These are phyloP conservation scores for Tuber melanosporum DNA, from an alignment of 495 filamentous ascomycete species.

Conservation along the genomic window DNA sequence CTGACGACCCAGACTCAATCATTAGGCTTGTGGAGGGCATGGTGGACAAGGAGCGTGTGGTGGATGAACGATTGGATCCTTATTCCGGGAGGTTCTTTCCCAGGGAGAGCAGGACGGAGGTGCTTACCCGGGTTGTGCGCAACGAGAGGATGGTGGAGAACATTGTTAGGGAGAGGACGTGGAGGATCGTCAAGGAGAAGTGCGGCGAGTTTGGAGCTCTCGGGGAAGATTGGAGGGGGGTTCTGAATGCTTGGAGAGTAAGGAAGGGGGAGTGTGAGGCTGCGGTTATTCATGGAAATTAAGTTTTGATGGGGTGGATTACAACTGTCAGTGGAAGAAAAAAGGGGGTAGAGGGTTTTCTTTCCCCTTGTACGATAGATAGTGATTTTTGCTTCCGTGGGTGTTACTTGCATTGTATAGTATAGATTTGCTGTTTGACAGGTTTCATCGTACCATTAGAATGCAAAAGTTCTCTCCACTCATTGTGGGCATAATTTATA, in stretches of 20 bases:
- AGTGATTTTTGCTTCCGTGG: background rate
- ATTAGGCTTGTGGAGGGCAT: conserved; percentile 64
- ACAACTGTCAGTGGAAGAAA: background rate
- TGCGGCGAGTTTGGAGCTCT: conserved; percentile 56
- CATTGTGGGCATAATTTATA: background rate
- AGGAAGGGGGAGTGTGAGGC: conserved; percentile 41
- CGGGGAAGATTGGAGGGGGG: conserved; percentile 52
- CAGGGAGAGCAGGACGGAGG: conserved; percentile 74
- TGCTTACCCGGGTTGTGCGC: conserved; percentile 66
- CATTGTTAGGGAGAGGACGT: conserved; percentile 76
- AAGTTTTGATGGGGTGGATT: background rate
- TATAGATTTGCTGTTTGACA: background rate
- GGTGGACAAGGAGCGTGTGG: conserved; percentile 63
- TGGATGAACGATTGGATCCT: conserved; percentile 87
- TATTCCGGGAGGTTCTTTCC: conserved; percentile 84
- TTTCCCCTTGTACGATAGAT: background rate
- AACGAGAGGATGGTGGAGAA: conserved; percentile 81
- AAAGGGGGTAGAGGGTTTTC: background rate
- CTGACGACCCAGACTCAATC: conserved; percentile 74
- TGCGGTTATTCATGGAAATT: background rate
- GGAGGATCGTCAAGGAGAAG: conserved; percentile 71
- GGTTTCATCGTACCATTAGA: background rate
- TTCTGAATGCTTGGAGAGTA: conserved; percentile 56
- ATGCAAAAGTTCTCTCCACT: background rate
- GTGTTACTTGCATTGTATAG: background rate